Conservation (phyloP, 2,329 filamentous ascomycete genomes). For the Aspergillus sp. region DNA sequence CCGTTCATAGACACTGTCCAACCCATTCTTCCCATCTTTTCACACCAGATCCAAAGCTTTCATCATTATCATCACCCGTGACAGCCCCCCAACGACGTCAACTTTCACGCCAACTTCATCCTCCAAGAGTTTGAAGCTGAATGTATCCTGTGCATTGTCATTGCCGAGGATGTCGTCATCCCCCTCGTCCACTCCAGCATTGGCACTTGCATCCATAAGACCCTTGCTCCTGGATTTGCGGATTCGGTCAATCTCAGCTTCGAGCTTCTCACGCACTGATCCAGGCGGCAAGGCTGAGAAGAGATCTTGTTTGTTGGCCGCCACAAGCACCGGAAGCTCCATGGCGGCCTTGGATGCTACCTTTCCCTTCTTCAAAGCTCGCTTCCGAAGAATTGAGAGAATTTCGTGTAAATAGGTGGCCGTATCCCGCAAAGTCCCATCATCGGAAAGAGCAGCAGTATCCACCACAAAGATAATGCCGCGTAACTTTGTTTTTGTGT, state of each 20-base stretch:
- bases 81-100: conserved; percentile 63
- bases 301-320: conserved; percentile 91
- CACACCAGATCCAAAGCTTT: conserved; percentile 61
- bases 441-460: conserved; percentile 58
- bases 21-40: conserved; percentile 92
- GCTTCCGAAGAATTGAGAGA: conserved; percentile 75
- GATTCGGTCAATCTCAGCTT: conserved; percentile 75
- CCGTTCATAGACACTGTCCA: conserved; percentile 60
- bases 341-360: conserved; percentile 52
- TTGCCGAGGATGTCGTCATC: conserved; percentile 84
- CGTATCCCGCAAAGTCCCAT: conserved; percentile 58
- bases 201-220: conserved; percentile 75
- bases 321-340: conserved; percentile 71
- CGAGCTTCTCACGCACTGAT: conserved; percentile 69
- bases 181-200: conserved; percentile 48
- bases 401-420: conserved; percentile 86
- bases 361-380: conserved; percentile 51
- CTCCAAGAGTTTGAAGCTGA: conserved; percentile 75
- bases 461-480: conserved; percentile 89
- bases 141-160: conserved; percentile 70
- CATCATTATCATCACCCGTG: conserved; percentile 51
- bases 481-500: conserved; percentile 45
- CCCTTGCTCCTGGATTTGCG: conserved; percentile 73
- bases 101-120: conserved; percentile 73
- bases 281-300: conserved; percentile 84